A percentile compares a stretch with the other conserved stretches of the same genome.
Conservation (phyloP, 768 basidiomycete genomes). For the Boletus vinaceobasis region DNA sequence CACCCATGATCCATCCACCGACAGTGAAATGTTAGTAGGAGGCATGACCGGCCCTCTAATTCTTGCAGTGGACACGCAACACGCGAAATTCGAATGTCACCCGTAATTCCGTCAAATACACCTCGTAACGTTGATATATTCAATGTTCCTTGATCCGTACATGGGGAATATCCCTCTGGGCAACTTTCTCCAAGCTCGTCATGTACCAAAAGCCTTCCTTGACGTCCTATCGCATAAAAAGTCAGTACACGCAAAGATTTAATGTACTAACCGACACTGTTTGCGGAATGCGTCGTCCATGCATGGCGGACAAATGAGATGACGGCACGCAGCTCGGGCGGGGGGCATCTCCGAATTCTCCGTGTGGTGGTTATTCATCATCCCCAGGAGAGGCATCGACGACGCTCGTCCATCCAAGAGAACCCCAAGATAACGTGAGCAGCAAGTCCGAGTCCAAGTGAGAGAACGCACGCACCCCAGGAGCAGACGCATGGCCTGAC, state of each 20-base stretch:
- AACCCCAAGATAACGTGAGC: background rate
- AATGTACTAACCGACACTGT: background rate
- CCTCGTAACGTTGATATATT: too few species aligned
- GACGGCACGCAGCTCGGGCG: too few species aligned
- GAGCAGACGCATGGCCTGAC: slow-evolving; percentile 2
- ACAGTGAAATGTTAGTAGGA: too few species aligned
- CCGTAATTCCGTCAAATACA: too few species aligned
- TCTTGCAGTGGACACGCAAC: too few species aligned
- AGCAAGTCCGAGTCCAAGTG: too few species aligned
- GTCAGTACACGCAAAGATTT: background rate
- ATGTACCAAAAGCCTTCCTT: background rate
- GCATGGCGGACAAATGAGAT: background rate
- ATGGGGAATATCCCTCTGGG: background rate
- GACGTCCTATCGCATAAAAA: background rate
- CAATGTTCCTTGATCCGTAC: background rate
- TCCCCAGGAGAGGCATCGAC: background rate
- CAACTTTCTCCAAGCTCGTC: too few species aligned
- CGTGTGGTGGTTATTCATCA: too few species aligned
- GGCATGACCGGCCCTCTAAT: too few species aligned
- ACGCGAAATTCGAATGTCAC: too few species aligned
- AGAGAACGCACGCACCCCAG: background rate
- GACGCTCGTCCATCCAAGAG: background rate
- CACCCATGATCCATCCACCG: too few species aligned
- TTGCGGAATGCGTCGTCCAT: background rate
- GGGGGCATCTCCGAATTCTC: too few species aligned